phyloP scores from a whole-genome alignment of 1,284 basidiomycete species.

The Apiotrichum domesticum region DNA sequence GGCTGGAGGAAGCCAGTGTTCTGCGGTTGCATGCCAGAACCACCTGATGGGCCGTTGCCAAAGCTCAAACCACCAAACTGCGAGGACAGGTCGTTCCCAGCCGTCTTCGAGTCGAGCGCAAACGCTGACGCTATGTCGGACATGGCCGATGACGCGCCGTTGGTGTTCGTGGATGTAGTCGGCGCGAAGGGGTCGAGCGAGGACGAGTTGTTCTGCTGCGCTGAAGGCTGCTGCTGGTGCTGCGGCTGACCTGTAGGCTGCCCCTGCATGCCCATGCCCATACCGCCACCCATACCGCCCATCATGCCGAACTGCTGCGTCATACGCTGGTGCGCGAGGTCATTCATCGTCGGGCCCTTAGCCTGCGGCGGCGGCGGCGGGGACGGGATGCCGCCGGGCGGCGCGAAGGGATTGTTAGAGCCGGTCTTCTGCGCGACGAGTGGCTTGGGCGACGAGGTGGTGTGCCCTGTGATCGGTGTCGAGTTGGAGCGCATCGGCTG shows the following conservation, averaged over 20 bases:
- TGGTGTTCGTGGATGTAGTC: neutral
- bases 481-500: constrained; percentile 3
- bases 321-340: constrained; percentile 58
- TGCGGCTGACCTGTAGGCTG: neutral
- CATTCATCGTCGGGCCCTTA: constrained; percentile 71
- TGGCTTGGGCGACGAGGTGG: constrained; percentile 49
- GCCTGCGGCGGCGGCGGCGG: constrained; percentile 53
- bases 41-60: constrained; percentile 12
- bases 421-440: constrained; percentile 89
- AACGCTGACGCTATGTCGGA: constrained; percentile 43
- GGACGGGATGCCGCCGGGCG: constrained; percentile 51
- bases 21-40: constrained; percentile 10
- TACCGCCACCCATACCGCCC: constrained; percentile 3
- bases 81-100: constrained; percentile 28
- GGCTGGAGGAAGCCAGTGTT: constrained; percentile 53
- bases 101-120: constrained; percentile 21
- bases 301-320: constrained; percentile 13
- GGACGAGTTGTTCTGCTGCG: neutral
- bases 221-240: constrained; percentile 4
- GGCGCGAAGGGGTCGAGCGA: constrained; percentile 11
- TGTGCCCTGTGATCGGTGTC: constrained; percentile 46
- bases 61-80: constrained; percentile 21
- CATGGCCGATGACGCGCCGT: constrained; percentile 22
- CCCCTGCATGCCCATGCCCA: neutral
- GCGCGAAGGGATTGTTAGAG: constrained; percentile 90